A percentile compares a stretch with the other conserved stretches of the same genome.
These are phyloP conservation scores for Myotisia sp. DNA, from an alignment of 2,329 filamentous ascomycete genomes.

Conservation along the genomic window DNA sequence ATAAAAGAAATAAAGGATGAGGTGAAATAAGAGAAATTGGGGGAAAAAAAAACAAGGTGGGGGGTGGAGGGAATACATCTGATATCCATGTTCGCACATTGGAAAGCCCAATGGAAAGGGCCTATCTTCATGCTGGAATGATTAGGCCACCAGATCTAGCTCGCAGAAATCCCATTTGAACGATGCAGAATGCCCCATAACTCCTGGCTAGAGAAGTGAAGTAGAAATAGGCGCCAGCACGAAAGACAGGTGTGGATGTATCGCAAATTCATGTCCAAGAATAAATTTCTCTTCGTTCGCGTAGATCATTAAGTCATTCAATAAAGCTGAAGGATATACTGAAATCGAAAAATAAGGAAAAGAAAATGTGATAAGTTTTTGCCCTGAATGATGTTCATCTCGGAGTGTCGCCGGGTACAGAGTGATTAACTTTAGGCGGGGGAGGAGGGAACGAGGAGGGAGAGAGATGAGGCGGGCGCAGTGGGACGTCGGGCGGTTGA, in stretches of 20 bases:
- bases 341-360: constrained; percentile 1
- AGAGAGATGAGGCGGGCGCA: not conserved
- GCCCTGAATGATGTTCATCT: no score
- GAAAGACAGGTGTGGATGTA: not conserved
- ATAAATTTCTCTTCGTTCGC: constrained; percentile 6
- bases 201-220: constrained; percentile 5
- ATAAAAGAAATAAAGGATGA: no score
- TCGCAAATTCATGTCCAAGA: constrained; percentile 1
- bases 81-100: no score
- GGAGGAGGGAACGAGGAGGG: not conserved
- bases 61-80: no score
- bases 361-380: not conserved
- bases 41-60: no score
- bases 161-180: not conserved
- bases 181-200: constrained; percentile 3
- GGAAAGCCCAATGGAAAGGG: no score
- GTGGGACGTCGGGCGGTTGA: not conserved
- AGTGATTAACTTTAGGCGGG: not conserved
- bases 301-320: constrained; percentile 6
- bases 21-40: no score
- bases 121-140: no score
- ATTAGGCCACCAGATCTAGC: constrained; percentile 1
- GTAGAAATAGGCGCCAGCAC: not conserved
- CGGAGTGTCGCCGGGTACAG: no score
- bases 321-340: constrained; percentile 2